Conservation (phyloP, 306 rosid species). For the Pachyrhizus erosus region DNA sequence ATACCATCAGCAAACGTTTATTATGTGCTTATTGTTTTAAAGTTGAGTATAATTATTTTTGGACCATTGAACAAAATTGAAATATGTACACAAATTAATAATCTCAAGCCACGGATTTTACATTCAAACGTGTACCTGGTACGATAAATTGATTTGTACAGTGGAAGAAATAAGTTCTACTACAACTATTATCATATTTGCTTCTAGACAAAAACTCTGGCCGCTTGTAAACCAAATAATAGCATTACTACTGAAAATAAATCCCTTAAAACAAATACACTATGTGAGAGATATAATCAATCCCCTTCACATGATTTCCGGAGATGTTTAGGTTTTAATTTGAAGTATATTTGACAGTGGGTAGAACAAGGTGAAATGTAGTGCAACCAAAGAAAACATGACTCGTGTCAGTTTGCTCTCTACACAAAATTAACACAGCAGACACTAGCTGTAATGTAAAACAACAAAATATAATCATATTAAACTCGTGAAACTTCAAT, state of each 20-base stretch:
- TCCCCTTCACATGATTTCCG: neutral
- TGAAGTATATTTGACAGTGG: neutral
- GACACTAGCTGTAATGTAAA: neutral
- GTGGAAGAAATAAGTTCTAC: neutral
- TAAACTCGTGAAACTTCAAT: constrained; percentile 18
- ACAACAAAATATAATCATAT: neutral
- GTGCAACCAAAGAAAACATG: neutral
- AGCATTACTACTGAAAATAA: neutral
- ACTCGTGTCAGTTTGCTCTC: neutral
- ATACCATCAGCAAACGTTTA: neutral
- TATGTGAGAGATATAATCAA: neutral
- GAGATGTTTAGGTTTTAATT: neutral
- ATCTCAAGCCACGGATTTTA: neutral
- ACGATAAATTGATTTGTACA: neutral
- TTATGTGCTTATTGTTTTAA: neutral
- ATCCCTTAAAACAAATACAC: neutral
- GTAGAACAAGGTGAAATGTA: neutral
- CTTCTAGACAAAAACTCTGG: neutral
- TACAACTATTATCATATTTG: neutral
- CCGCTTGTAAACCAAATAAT: neutral
- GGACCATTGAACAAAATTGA: neutral
- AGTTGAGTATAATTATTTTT: neutral
- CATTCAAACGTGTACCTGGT: neutral
- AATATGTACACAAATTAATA: neutral
- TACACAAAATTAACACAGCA: neutral